Percentiles rank a stretch among this genome's conserved stretches.
Evolutionary conservation across 331 rosid species (phyloP).

Genomic region (Cydonia oblonga): DNA sequence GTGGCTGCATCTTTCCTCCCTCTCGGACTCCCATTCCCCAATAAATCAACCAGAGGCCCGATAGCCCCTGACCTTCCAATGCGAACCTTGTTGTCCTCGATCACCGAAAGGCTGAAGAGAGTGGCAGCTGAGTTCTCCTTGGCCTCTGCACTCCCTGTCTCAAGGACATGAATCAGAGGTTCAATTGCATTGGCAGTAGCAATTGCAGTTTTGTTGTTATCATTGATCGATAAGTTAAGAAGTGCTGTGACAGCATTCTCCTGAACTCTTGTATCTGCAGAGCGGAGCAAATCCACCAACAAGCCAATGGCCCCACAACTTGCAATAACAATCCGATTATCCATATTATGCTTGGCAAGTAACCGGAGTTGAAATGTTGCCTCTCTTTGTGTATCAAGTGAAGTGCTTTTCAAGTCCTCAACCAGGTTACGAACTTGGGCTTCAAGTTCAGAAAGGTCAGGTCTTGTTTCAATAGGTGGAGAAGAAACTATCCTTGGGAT

Average conservation of each 20-base stretch:
- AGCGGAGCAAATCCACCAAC: conserved; percentile 62
- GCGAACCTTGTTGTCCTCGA: conserved; percentile 73
- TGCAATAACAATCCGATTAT: conserved; percentile 87
- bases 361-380: conserved; percentile 66
- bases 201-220: conserved; percentile 71
- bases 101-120: conserved; percentile 87
- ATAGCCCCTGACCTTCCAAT: conserved; percentile 96
- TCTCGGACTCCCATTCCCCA: conserved; percentile 88
- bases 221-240: conserved; percentile 85
- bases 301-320: conserved; percentile 68
- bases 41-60: conserved; percentile 73
- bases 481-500: conserved; percentile 53
- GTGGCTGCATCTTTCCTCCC: conserved; percentile 98
- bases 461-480: conserved; percentile 41
- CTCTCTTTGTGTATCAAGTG: conserved; percentile 58
- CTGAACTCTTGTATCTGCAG: conserved; percentile 51
- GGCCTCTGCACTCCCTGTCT: conserved; percentile 87
- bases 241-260: conserved; percentile 96
- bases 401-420: conserved; percentile 50
- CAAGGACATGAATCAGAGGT: conserved; percentile 78
- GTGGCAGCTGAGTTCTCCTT: conserved; percentile 98
- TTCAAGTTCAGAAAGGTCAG: conserved; percentile 74
- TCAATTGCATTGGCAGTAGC: conserved; percentile 79
- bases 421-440: conserved; percentile 56
- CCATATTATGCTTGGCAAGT: conserved; percentile 81